Percentiles rank a stretch among this genome's conserved stretches.
Evolutionary conservation across 352 stramenopile genomes (phyloP).

Genomic region (Globisporangium perplexum): DNA sequence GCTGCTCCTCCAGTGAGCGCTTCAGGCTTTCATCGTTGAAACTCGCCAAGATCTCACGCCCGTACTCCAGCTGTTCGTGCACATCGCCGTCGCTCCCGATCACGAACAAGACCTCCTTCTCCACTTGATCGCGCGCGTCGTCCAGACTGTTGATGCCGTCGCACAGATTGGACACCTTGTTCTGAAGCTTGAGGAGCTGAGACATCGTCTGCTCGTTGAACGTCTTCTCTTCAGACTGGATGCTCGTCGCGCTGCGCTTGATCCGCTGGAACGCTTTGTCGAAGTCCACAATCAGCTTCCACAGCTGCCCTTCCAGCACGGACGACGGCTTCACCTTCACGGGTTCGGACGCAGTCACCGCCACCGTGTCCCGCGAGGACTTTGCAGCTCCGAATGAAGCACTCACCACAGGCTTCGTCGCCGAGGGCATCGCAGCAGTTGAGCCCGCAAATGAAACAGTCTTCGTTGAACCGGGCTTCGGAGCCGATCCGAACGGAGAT

Average conservation of each 20-base stretch:
- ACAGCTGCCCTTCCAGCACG: constrained; percentile 53
- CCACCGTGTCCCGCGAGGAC: background rate
- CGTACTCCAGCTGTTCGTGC: constrained; percentile 71
- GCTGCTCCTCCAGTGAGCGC: constrained; percentile 57
- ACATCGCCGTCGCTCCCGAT: constrained; percentile 71
- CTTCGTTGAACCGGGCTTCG: constrained; percentile 13
- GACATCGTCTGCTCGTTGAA: constrained; percentile 18
- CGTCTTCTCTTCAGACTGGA: constrained; percentile 30
- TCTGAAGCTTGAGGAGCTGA: constrained; percentile 29
- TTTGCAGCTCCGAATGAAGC: background rate
- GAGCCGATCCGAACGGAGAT: constrained; percentile 25
- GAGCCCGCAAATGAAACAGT: constrained; percentile 27
- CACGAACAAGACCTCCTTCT: constrained; percentile 72
- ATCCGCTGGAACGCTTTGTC: constrained; percentile 51
- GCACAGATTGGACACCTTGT: constrained; percentile 31
- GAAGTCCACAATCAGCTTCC: constrained; percentile 69
- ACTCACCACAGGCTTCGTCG: constrained; percentile 6
- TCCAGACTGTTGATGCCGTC: constrained; percentile 52
- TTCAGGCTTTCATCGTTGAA: constrained; percentile 63
- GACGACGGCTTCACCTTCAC: constrained; percentile 23
- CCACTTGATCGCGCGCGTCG: constrained; percentile 47
- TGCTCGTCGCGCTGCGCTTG: constrained; percentile 29
- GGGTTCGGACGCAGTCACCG: background rate
- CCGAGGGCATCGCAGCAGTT: constrained; percentile 3
- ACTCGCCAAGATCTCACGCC: constrained; percentile 57